Evolutionary conservation across 2,329 filamentous ascomycete species (phyloP).

Genomic region (Cladosporium cucumerinum): DNA sequence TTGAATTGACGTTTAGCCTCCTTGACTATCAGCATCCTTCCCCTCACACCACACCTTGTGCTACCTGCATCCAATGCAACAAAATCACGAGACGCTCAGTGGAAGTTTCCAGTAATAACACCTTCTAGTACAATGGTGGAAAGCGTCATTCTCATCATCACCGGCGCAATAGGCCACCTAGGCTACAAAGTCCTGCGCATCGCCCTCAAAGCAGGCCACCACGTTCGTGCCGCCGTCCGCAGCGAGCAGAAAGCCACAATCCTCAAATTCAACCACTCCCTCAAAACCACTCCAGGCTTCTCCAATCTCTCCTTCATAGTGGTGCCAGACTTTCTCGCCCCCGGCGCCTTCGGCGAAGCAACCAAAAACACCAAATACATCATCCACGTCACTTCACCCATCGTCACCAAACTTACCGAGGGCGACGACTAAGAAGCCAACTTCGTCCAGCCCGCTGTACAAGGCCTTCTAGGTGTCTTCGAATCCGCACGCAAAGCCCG

Average conservation of each 20-base stretch:
- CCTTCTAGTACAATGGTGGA: background rate
- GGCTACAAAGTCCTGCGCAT: constrained; percentile 36
- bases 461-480: constrained; percentile 38
- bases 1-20: background rate
- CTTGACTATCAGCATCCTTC: too few species aligned
- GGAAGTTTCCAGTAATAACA: background rate
- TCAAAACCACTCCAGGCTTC: constrained; percentile 26
- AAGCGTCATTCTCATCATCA: constrained; percentile 33
- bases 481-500: constrained; percentile 34
- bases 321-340: constrained; percentile 33
- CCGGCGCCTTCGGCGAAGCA: constrained; percentile 36
- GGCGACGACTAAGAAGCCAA: constrained; percentile 15
- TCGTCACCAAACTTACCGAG: constrained; percentile 16
- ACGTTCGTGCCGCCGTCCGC: constrained; percentile 38
- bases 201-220: constrained; percentile 37
- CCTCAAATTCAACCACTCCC: constrained; percentile 28
- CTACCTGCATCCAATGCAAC: background rate
- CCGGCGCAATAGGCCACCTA: constrained; percentile 40
- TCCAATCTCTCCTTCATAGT: constrained; percentile 32
- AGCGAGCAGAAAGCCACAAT: constrained; percentile 31
- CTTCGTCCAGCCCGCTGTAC: constrained; percentile 27
- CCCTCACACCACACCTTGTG: background rate
- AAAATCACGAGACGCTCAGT: background rate
- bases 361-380: constrained; percentile 32
- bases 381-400: constrained; percentile 30